Percentiles rank a stretch among this genome's conserved stretches.
These are phyloP conservation scores for Mycena crocata DNA, from an alignment of 768 basidiomycete species.

Conservation along the genomic window DNA sequence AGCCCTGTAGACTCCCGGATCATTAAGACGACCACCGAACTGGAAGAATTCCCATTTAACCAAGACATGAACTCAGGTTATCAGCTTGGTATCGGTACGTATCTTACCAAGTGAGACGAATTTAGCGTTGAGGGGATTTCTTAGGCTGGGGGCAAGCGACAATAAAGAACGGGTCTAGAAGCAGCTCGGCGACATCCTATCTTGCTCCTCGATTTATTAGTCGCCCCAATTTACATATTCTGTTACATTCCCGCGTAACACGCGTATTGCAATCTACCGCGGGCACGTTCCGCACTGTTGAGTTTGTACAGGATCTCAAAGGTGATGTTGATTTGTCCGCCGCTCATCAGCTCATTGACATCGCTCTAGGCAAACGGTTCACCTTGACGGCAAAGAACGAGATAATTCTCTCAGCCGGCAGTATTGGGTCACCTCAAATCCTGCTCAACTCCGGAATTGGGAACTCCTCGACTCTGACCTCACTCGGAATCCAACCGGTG, in stretches of 20 bases:
- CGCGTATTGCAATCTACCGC: constrained; percentile 33
- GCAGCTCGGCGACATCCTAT: no score
- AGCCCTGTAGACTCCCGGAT: constrained; percentile 35
- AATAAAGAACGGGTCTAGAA: no score
- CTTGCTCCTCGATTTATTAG: constrained; percentile 39
- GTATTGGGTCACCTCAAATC: constrained; percentile 39
- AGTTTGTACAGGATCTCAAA: background rate
- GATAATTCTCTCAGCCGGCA: constrained; percentile 45
- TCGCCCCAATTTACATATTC: constrained; percentile 45
- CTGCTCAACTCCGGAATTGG: constrained; percentile 14
- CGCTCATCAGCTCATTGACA: background rate
- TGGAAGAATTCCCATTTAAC: constrained; percentile 30
- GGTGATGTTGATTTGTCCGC: background rate
- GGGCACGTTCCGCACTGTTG: background rate
- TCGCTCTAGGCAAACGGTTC: background rate
- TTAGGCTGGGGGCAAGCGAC: constrained; percentile 38
- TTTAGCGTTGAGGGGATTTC: background rate
- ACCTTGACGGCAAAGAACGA: constrained; percentile 41
- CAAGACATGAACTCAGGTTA: constrained; percentile 32
- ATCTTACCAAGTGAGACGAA: background rate
- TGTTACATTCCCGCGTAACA: constrained; percentile 41
- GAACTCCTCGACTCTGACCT: background rate
- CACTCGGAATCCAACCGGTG: constrained; percentile 7
- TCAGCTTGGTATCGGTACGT: constrained; percentile 28
- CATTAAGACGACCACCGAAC: constrained; percentile 37